These are phyloP conservation scores for Fusarium armeniacum DNA, from an alignment of 2,329 filamentous ascomycete species.

Conservation along the genomic window DNA sequence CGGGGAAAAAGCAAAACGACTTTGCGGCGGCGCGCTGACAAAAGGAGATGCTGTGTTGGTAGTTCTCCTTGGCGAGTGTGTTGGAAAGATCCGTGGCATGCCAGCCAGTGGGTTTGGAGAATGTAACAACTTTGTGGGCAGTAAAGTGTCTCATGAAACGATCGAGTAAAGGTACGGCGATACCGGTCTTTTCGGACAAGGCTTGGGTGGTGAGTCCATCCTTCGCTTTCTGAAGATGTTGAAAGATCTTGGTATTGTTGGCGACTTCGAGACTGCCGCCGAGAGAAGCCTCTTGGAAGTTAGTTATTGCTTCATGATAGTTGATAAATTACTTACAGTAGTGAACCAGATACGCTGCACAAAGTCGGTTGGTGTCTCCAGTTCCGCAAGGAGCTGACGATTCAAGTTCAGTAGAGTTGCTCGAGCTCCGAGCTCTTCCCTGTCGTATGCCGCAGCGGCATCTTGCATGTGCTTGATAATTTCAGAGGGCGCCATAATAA, in stretches of 20 bases:
- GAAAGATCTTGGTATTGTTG: conserved; percentile 25
- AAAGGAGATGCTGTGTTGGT: conserved; percentile 32
- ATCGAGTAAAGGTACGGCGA: conserved; percentile 14
- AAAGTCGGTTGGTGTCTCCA: conserved; percentile 35
- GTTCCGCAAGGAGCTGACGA: conserved; percentile 27
- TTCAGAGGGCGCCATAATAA: conserved; percentile 20
- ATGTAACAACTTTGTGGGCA: conserved; percentile 22
- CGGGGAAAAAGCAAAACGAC: conserved; percentile 22
- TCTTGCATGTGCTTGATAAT: conserved; percentile 25
- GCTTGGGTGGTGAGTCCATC: conserved; percentile 16
- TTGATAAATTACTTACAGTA: neutral
- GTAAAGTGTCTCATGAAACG: conserved; percentile 39
- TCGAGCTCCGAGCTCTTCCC: conserved; percentile 19
- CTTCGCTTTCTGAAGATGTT: conserved; percentile 10
- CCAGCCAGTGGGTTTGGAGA: conserved; percentile 23
- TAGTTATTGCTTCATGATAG: neutral
- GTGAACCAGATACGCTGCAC: conserved; percentile 30
- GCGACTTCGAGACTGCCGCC: conserved; percentile 24
- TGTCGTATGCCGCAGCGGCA: conserved; percentile 20
- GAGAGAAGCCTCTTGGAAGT: conserved; percentile 20
- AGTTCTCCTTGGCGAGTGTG: conserved; percentile 22
- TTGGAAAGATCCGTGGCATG: conserved; percentile 30
- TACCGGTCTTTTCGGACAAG: conserved; percentile 21
- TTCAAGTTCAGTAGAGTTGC: conserved; percentile 32
- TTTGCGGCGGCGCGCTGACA: conserved; percentile 22